Conservation (phyloP, 2,329 filamentous ascomycete species). For the Chrysoporthe deuterocubensis region DNA sequence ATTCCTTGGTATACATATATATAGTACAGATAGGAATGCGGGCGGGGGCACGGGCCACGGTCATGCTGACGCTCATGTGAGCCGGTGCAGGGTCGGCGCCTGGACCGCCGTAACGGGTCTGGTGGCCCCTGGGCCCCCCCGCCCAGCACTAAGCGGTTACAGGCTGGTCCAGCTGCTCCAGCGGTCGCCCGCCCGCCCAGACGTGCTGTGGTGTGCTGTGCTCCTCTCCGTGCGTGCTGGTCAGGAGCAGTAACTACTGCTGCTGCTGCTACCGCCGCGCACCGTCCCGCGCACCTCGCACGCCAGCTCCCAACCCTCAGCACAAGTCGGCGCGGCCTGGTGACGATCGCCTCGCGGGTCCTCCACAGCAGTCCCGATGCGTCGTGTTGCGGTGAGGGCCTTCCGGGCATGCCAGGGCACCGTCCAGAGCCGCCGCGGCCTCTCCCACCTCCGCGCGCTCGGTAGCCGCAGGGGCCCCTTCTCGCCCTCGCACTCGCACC, state of each 20-base stretch:
- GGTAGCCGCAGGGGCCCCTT: constrained; percentile 47
- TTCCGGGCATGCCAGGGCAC: constrained; percentile 70
- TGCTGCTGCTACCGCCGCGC: background rate
- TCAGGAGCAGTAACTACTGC: background rate
- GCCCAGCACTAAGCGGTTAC: too few relatives aligned
- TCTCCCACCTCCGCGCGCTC: constrained; percentile 49
- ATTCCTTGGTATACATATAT: background rate
- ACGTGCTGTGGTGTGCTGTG: too few relatives aligned
- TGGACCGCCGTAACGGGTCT: too few relatives aligned
- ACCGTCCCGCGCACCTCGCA: background rate
- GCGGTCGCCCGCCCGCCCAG: too few relatives aligned
- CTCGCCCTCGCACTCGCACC: constrained; percentile 12
- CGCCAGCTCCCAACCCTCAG: background rate
- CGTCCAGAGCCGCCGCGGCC: constrained; percentile 53
- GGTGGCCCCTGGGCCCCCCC: too few relatives aligned
- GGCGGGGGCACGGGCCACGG: background rate
- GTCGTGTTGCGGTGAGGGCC: constrained; percentile 71
- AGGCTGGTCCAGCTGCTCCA: too few relatives aligned
- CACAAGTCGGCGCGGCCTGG: background rate
- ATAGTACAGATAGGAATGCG: too few relatives aligned
- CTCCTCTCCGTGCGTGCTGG: too few relatives aligned
- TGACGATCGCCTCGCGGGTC: background rate
- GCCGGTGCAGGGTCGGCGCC: too few relatives aligned
- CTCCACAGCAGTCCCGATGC: constrained; percentile 58
- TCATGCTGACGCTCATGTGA: background rate